Percentiles rank a stretch among this genome's conserved stretches.
Conservation (phyloP, 169 alveolate species). For the Eimeria acervulina region DNA sequence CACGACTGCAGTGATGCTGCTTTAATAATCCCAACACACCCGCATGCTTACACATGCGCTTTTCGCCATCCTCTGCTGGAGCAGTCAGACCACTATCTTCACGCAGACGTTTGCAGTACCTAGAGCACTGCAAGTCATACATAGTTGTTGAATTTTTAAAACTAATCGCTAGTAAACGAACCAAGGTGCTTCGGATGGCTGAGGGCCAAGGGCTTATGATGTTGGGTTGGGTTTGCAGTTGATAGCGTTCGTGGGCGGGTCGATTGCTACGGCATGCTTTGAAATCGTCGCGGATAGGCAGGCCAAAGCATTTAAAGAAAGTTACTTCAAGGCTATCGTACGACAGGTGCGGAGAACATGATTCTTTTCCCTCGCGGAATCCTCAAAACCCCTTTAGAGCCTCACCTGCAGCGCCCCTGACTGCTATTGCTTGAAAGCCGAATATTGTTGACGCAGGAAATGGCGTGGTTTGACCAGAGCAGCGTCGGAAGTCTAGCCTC, state of each 20-base stretch:
- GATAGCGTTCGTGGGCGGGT: slow-evolving; percentile 6
- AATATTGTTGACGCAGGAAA: slow-evolving; percentile 33
- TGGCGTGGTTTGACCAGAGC: slow-evolving; percentile 69
- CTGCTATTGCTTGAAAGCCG: neutral
- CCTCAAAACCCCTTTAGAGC: neutral
- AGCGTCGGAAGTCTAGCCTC: slow-evolving; percentile 44
- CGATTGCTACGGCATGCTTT: slow-evolving; percentile 28
- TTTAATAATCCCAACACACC: neutral
- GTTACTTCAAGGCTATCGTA: neutral
- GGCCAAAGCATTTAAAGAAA: slow-evolving; percentile 18
- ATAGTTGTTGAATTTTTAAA: neutral
- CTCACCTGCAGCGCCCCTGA: neutral
- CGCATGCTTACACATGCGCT: neutral
- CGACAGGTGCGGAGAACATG: slow-evolving; percentile 28
- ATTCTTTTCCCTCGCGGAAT: neutral
- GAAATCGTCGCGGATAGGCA: slow-evolving; percentile 62
- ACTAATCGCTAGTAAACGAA: neutral
- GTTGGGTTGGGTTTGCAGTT: neutral
- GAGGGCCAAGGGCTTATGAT: neutral
- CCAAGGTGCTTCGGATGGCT: neutral
- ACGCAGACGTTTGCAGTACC: neutral
- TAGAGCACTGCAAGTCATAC: neutral
- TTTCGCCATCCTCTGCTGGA: neutral
- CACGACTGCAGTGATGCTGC: neutral
- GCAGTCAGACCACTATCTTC: neutral